Evolutionary conservation across 2,329 filamentous ascomycete genomes (phyloP), one percentile per base, ranked within the genome.

Genomic region (Cordyceps fumosorosea): DNA sequence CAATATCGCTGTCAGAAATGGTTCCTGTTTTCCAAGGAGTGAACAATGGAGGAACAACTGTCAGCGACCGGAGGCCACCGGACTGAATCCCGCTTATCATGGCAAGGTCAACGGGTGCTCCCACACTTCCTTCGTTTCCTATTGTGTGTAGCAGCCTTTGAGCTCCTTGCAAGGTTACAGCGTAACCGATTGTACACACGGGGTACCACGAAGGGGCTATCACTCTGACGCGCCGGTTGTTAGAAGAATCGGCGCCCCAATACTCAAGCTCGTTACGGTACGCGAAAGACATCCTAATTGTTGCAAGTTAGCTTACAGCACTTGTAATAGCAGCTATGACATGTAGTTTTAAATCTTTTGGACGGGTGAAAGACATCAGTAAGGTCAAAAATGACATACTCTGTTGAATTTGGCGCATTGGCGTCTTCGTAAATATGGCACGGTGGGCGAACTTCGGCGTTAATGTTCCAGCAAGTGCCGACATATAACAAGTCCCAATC

Each of bases 61-160:
- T 56, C 7, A 56, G 40, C 4, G 53, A 56, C 16, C 16, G 26
- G 10, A 56, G 40, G 12, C 32, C 8, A 7, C 53, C 53, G 1
- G 53, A 56, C 53, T 56, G 40, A 45, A 56, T 56, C 34, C 40
- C 14, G 24, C 18, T 45, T 26, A 56, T 56, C 53, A 56, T 56
- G 3, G 22, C 53, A 22, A 56, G 53, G 8, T 56, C 53, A 56
- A 45, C 40, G 2, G 53, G 53, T 10, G 24, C 53, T 3, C 3
- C 6, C 3, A 56, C 2, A 20, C 53, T 22, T 29, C 16, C 40
- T 16, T 45, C 53, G 10, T 45, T 45, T 56, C 53, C 53, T 47
- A 56, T 14, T 7, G 7, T 29, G 16, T 56, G 16, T 1, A 56
- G 53, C 7, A 56, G 18, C 14, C 45, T 56, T 20, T 45, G n/a